Base-by-base conservation (phyloP, 495 filamentous ascomycete genomes). In the Tirmania nivea region DNA sequence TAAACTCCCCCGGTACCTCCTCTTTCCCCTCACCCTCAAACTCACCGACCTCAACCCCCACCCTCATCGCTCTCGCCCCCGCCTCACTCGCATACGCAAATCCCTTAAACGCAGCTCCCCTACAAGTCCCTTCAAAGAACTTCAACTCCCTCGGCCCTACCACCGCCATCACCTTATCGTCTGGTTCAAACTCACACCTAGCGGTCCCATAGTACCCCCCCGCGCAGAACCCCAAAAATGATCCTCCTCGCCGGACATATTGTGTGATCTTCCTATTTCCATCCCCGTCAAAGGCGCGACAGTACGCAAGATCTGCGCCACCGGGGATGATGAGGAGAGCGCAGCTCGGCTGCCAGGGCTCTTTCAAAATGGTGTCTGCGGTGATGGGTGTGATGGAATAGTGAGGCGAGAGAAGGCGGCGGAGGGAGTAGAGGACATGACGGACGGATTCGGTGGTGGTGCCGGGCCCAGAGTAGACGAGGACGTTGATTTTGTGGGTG, bases 291-390 rank as follows among this genome's bases (percentile, higher is more conserved):
- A 97, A 74, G 10, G 75, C 79, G 5, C 83, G 78, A 62, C 87
- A 94, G 68, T 95, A 97, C 34, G 81, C 85, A 45, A 94, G 72
- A 61, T 97, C 90, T 16, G 86, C 90, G n/a, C 90, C 90, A 14
- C 92, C 92, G 10, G 90, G 90, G 51, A 97, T 77, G 6, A 97
- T 87, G 11, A 97, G 75, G 12, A 94, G 73, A 2, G 86, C 84
- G 60, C 90, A 97, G 0, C 86, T 78, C 11, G 81, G 70, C 0
- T 76, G 76, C 90, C 90, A 97, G 49, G 90, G 90, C 64, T 97
- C 90, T 52, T 90, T 87, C 54, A 94, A 68, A 47, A 97, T 73
- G 59, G 78, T 79, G 2, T 82, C 73, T 17, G 83, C 79, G 19
- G 78, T 81, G 53, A 96, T 75, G 45, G 86, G 78, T 64, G 84